Evolutionary conservation across 108 stramenopile genomes (phyloP), one percentile per base, ranked within the genome.

Genomic region (Epithemia pelagica): DNA sequence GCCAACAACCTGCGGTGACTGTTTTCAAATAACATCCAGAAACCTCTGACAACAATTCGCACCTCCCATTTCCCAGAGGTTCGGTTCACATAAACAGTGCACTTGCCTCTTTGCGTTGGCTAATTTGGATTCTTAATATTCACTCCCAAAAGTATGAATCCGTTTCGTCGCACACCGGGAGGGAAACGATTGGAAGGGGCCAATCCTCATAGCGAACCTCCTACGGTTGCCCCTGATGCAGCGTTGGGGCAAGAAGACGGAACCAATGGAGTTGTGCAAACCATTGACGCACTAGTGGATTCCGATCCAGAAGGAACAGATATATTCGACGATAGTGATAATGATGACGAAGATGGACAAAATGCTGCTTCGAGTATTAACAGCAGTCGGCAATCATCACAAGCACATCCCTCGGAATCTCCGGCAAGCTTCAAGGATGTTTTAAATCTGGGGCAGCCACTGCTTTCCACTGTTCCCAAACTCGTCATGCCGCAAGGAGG

Each of bases 251-350:
- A 5, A 10, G 37, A 46, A 5, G 37, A 46, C 15, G 37, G 15
- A 15, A 46, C 5, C 37, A 15, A 46, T 15, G 37, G 37, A 10
- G 37, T 46, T 5, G 15, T 46, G 37, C 37, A 46, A 15, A 46
- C 65, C 20, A 52, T 76, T 52, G 70, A 67, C 19, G 64, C 70
- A 25, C 30, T 81, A 22, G 80, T 66, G 23, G 69, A 70, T 54
- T 59, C 57, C 28, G 79, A 76, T 69, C 66, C 61, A 32, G 79
- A 75, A 29, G 71, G 71, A n/a, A 72, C 70, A 25, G 80, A 81
- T 55, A 76, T 76, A 59, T 76, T 76, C 33, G 73, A 76, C 54
- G 67, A 74, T 31, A 73, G 68, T 22, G 72, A 78, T 27, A 37
- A 65, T 54, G 68, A 69, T 65, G 72, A 63, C 37, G 37, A 46